Base-by-base conservation (phyloP, 1,139 yeast genomes). In the Yamadazyma pseudoaaseri region DNA sequence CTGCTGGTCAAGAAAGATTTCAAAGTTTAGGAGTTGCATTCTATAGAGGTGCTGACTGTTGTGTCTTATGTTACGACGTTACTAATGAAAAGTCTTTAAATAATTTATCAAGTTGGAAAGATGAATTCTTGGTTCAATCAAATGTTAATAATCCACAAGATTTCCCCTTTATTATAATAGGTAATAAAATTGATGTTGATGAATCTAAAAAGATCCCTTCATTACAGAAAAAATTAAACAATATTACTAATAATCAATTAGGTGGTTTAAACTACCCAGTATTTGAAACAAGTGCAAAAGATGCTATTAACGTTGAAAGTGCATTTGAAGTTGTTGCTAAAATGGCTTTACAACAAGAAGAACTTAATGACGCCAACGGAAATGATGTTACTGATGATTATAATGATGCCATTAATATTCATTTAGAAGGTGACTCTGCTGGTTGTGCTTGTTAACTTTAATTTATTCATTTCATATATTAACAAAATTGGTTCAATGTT, bases 1-100 rank as follows among this genome's bases (percentile, higher is more conserved):
- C 98, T 27, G 98, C 98, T 3, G 98, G 98, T 20, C 98, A 92
- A 67, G 98, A 92, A 62, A 71, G 98, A 48, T 92, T 92, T 70
- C 98, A 92, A 63, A 82, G 95, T 41, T 71, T 92, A 44, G 98
- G 98, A 12, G 97, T 92, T 29, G 98, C 98, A 1, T 92, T 92
- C 59, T 92, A 92, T 61, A 73, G 98, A 49, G 98, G 98, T 23
- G 97, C 98, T 1, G 98, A 92, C 60, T 92, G 98, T 62, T 92
- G 98, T 62, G 97, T 92, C 7, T 73, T 92, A 42, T 95, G 94
- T 48, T 90, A 84, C 59, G 97, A 90, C 56, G 97, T 92, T 31
- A 89, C 95, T 42, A 90, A 90, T 62, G 83, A 86, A 44, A 89
- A 89, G 62, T 86, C 96, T 5, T 86, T 92, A 59, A 96, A 90